phyloP scores from a whole-genome alignment of 2,329 filamentous ascomycete genomes.

The Aspergillus ochraceus region DNA sequence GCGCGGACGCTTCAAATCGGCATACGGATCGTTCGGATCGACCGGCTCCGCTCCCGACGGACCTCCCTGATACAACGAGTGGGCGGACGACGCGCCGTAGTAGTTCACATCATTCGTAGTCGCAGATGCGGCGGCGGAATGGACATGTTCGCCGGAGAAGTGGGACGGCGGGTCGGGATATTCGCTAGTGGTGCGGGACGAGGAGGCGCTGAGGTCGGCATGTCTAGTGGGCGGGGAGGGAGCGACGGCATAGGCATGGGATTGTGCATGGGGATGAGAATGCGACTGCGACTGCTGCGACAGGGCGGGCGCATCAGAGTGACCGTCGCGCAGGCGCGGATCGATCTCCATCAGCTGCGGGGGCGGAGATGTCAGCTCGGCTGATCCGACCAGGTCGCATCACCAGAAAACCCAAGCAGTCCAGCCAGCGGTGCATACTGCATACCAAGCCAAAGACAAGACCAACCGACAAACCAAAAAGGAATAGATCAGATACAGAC shows the following conservation, averaged over 20 bases:
- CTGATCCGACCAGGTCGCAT: not conserved
- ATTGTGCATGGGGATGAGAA: not conserved
- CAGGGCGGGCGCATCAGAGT: no score
- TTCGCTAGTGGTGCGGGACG: constrained; percentile 15
- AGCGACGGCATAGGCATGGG: constrained; percentile 9
- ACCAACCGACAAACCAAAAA: no score
- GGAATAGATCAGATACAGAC: not conserved
- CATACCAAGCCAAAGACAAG: not conserved
- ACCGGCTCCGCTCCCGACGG: not conserved
- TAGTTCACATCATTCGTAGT: constrained; percentile 11
- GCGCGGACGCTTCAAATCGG: constrained; percentile 65
- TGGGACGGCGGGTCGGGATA: constrained; percentile 33
- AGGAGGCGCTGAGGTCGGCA: constrained; percentile 2
- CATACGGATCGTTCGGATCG: constrained; percentile 24
- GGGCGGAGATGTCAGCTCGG: constrained; percentile 12
- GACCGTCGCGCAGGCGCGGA: constrained; percentile 27
- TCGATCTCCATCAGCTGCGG: constrained; percentile 35
- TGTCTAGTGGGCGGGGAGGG: constrained; percentile 11
- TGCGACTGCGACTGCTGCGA: not conserved
- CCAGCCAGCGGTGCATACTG: not conserved
- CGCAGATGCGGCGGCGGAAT: constrained; percentile 12
- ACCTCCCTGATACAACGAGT: constrained; percentile 6
- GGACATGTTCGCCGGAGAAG: constrained; percentile 13
- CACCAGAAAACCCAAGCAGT: no score
- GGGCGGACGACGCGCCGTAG: constrained; percentile 7